A percentile compares a stretch with the other conserved stretches of the same genome.
Conservation (phyloP, 2,329 filamentous ascomycete genomes). For the Xylogone sp. region DNA sequence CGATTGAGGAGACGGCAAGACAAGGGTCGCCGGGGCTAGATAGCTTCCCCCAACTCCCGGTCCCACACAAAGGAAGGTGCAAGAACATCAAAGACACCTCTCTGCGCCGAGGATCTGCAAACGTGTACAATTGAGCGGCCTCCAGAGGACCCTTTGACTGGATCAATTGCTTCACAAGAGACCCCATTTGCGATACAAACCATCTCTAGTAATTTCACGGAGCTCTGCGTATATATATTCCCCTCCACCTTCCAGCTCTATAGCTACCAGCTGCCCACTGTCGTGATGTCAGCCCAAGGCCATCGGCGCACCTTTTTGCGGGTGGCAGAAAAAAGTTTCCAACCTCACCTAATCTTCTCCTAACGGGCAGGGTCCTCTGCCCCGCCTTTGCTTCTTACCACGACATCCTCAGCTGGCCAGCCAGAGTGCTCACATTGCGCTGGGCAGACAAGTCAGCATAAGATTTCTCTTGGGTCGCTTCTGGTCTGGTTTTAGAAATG, state of each 20-base stretch:
- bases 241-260: background rate
- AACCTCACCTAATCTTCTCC: background rate
- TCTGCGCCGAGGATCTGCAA: background rate
- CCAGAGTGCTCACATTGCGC: too few relatives aligned
- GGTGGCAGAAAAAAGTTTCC: background rate
- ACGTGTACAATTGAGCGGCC: background rate
- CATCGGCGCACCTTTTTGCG: background rate
- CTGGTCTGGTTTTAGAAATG: constrained; percentile 1
- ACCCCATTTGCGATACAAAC: too few relatives aligned
- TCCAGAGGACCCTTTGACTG: background rate
- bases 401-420: background rate
- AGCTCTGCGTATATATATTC: too few relatives aligned
- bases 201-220: too few relatives aligned
- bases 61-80: background rate
- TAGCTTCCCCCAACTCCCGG: background rate
- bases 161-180: background rate
- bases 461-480: too few relatives aligned
- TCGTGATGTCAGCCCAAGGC: background rate
- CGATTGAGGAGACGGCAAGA: background rate
- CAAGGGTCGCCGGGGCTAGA: background rate
- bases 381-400: background rate
- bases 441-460: too few relatives aligned
- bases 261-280: background rate
- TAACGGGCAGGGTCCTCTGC: background rate
- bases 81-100: background rate